Evolutionary conservation across 331 rosid genomes (phyloP).

Genomic region (Phaseolus coccineus): DNA sequence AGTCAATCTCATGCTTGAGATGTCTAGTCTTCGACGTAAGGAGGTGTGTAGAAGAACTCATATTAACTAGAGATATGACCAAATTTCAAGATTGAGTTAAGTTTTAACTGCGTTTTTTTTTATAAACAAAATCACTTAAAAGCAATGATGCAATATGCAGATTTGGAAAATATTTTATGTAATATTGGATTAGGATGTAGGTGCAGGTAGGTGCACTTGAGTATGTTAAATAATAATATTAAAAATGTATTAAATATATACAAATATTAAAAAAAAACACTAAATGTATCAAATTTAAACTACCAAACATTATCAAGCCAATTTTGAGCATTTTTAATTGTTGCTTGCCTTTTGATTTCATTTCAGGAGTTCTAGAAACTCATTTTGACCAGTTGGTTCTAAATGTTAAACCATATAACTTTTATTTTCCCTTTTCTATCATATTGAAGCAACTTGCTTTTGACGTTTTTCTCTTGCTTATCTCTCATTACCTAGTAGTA

Average conservation of each 20-base stretch:
- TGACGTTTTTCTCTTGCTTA: not conserved
- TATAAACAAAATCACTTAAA: not conserved
- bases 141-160: not conserved
- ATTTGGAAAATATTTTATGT: constrained; percentile 1
- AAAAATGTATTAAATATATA: not conserved
- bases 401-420: not conserved
- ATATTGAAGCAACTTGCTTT: not conserved
- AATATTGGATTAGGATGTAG: not conserved
- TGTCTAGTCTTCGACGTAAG: too few species aligned
- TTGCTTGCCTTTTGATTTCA: not conserved
- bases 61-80: too few species aligned
- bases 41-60: too few species aligned
- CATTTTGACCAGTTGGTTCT: not conserved
- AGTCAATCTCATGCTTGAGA: too few species aligned
- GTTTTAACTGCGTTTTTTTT: too few species aligned
- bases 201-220: not conserved
- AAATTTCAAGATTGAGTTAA: too few species aligned
- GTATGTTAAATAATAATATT: not conserved
- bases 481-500: constrained; percentile 6
- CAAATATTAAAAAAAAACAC: constrained; percentile 2
- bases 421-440: not conserved
- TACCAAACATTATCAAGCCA: constrained; percentile 5
- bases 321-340: constrained; percentile 26
- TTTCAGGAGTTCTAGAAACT: not conserved
- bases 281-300: not conserved